These are phyloP conservation scores for Setaria viridis DNA, from an alignment of 202 grass and related monocot species.

Conservation along the genomic window DNA sequence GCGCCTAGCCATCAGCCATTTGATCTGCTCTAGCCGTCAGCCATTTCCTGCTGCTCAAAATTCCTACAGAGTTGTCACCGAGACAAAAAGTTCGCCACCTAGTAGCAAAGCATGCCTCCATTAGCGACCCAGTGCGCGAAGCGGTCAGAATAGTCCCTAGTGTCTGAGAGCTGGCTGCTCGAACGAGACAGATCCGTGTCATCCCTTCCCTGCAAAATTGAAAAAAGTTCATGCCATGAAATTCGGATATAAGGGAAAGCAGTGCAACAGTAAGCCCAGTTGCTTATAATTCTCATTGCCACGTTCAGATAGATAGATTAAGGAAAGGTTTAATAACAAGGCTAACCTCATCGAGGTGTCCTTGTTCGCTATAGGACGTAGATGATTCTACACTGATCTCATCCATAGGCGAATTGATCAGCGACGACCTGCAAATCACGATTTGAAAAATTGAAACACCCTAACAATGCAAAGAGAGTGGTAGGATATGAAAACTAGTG, in stretches of 20 bases:
- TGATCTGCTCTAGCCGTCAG: constrained; percentile 19
- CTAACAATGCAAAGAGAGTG: not conserved
- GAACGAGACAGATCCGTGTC: constrained; percentile 48
- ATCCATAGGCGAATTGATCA: constrained; percentile 79
- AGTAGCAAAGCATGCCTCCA: constrained; percentile 81
- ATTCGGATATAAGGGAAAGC: not conserved
- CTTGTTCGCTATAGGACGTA: constrained; percentile 55
- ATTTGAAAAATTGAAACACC: constrained; percentile 41
- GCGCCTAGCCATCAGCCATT: not conserved
- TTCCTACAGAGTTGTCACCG: constrained; percentile 19
- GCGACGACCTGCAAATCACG: constrained; percentile 60
- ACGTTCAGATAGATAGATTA: not conserved
- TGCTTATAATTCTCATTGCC: not conserved
- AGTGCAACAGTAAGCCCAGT: not conserved
- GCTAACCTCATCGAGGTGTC: constrained; percentile 54
- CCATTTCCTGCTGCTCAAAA: not conserved
- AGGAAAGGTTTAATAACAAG: not conserved
- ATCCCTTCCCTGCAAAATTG: constrained; percentile 58
- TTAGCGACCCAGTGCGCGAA: constrained; percentile 81
- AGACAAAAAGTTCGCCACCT: constrained; percentile 40
- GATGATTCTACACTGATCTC: constrained; percentile 60
- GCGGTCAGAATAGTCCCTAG: constrained; percentile 65
- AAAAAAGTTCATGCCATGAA: constrained; percentile 15
- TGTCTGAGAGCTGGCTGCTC: constrained; percentile 51
- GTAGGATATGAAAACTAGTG: constrained; percentile 8